phyloP scores from a whole-genome alignment of 2,329 filamentous ascomycete species.

The Pyrenophora teres region DNA sequence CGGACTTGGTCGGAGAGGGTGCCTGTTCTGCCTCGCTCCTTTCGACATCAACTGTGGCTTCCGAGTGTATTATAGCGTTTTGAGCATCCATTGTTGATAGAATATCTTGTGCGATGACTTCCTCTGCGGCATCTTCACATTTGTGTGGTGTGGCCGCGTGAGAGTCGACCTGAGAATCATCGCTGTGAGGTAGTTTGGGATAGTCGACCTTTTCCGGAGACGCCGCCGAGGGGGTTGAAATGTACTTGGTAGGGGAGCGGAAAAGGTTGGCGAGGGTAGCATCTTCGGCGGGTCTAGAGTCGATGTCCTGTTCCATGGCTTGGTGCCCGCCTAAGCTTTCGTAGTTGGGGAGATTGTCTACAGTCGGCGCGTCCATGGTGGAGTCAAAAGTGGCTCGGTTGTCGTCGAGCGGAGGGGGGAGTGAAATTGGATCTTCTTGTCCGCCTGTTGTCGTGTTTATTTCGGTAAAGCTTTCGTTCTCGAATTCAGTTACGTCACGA shows the following conservation, averaged over 20 bases:
- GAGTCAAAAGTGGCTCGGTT: constrained; percentile 27
- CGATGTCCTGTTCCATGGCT: constrained; percentile 1
- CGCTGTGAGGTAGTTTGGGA: constrained; percentile 20
- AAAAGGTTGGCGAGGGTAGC: constrained; percentile 29
- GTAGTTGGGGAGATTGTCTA: constrained; percentile 9
- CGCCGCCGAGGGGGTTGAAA: not conserved
- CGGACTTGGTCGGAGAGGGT: not conserved
- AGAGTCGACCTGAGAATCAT: not conserved
- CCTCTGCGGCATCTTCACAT: not conserved
- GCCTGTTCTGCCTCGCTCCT: not conserved
- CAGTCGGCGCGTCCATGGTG: constrained; percentile 14
- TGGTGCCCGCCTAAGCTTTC: constrained; percentile 11
- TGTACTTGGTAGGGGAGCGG: constrained; percentile 24
- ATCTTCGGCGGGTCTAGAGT: constrained; percentile 18
- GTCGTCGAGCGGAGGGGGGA: not conserved
- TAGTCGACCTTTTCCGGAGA: constrained; percentile 22
- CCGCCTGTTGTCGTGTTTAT: constrained; percentile 2
- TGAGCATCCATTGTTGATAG: not conserved
- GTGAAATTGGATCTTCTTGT: not conserved
- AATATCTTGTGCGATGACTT: not conserved
- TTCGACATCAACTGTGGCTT: not conserved
- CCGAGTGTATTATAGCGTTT: not conserved
- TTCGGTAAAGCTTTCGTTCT: constrained; percentile 19
- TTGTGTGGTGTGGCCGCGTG: not conserved
- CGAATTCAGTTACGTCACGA: constrained; percentile 17